Evolutionary conservation across 1,284 basidiomycete species (phyloP), one percentile per base, ranked within the genome.

Genomic region (Ceratobasidium sp.): DNA sequence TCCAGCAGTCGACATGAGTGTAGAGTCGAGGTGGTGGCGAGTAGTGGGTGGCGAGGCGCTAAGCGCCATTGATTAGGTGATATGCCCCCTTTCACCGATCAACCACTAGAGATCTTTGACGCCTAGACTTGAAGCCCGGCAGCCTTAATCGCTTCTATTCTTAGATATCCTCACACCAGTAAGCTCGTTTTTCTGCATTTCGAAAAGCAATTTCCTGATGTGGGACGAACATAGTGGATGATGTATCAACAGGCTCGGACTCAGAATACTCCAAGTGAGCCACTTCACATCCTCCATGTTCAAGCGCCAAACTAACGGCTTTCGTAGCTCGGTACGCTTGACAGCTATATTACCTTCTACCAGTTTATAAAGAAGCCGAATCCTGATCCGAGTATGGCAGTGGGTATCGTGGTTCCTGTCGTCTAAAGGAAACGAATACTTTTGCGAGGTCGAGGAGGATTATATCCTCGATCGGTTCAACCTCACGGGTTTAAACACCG

Each of bases 401-500:
- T 99, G 97, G 97, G 97, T 98, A 80, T 95, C 96, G 6, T 99
- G 97, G 97, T 99, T 99, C 83, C 87, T 99, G 33, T 96, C 96
- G 7, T 97, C 96, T n/a, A 97, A 94, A 82, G 93, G 93, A 67
- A 94, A 94, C 84, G 97, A 99, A 85, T 99, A 99, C 87, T 99
- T 99, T 83, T 98, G 97, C 84, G 97, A 99, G 85, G 95, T 99
- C 78, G 98, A 99, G 82, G 97, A 99, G 81, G 97, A 99, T 84
- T 99, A 99, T 84, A 99, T 99, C 80, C 88, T 99, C 64, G 97
- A 99, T 85, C 89, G 97, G 59, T 99, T 99, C 90, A 99, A 99
- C 84, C 87, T 99, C 73, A 99, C 97, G 0, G 97, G 98, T 1
- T 87, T 99, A 76, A 99, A 99, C 84, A 94, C 94, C 78, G 97